Evolutionary conservation across 306 rosid species (phyloP), one percentile per base, ranked within the genome.

Genomic region (Begonia peltatifolia): DNA sequence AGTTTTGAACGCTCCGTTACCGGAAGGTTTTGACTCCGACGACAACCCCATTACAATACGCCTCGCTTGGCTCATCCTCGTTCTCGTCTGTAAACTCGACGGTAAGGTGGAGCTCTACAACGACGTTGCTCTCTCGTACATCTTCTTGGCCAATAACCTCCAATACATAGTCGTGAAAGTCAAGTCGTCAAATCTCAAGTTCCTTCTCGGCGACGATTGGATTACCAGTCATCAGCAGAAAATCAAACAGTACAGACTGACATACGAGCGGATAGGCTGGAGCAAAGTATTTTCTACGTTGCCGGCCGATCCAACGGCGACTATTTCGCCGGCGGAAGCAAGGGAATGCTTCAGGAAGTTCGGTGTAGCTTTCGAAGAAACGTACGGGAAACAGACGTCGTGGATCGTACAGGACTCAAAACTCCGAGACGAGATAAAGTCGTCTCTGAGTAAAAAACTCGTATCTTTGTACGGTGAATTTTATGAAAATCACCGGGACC

Each of bases 91-190:
- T 51, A 90, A 85, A 41, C 85, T 90, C 23, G 97, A 90, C 67
- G 76, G 72, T 1, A 85, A 78, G 55, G 82, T 86, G 0, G 71
- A 73, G 64, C 62, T 78, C 9, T 79, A 78, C 80, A 79, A 71
- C 12, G 86, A 90, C 68, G 80, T 78, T 14, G 85, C 95, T 0
- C 82, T 80, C 5, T 77, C 94, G 6, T 90, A 90, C 66, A 59
- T 90, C 35, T 90, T 90, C 67, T 78, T 90, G 1, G 95, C 97
- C n/a, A 90, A 90, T 65, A 90, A 90, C 62, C 83, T 90, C 46
- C 84, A 86, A 41, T 90, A 90, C 77, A 76, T 86, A 54, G 84
- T 90, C 55, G 71, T 11, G 5, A 90, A 90, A 47, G 86, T 70
- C 6, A 74, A 74, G 0, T 48, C 23, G 12, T 78, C 97, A 9